These are phyloP conservation scores for Alternaria sp. DNA, from an alignment of 2,329 filamentous ascomycete species.

Conservation along the genomic window DNA sequence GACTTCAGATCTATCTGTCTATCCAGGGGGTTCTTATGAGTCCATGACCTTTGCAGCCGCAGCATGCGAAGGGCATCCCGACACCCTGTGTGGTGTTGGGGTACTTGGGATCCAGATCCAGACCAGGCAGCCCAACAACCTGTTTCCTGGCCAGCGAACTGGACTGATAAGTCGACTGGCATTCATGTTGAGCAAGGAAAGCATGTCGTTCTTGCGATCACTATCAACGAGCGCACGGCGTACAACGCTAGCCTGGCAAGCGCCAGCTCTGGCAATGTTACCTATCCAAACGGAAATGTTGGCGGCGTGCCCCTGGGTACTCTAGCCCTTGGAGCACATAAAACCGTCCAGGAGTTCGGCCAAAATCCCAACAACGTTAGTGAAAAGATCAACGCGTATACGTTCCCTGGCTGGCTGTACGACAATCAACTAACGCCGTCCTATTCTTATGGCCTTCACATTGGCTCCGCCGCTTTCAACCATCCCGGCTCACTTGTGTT, in stretches of 20 bases:
- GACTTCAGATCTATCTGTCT: background rate
- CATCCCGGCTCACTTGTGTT: conserved; percentile 43
- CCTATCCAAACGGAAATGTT: no score
- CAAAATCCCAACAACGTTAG: background rate
- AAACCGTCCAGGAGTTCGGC: no score
- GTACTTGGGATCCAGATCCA: conserved; percentile 21
- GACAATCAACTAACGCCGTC: background rate
- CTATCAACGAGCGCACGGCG: no score
- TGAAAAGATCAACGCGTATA: no score
- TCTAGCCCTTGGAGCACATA: no score
- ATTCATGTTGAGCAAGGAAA: no score
- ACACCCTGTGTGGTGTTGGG: conserved; percentile 23
- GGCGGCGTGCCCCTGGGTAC: no score
- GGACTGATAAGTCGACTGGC: background rate
- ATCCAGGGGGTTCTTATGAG: conserved; percentile 21
- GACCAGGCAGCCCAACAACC: no score
- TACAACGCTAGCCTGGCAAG: no score
- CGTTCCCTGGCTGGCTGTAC: background rate
- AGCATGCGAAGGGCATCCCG: conserved; percentile 19
- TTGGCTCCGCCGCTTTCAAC: conserved; percentile 28
- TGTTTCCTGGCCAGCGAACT: background rate
- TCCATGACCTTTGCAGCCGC: conserved; percentile 7
- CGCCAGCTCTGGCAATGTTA: no score
- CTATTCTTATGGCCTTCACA: background rate
- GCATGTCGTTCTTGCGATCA: no score